phyloP scores from a whole-genome alignment of 768 basidiomycete species.

The Clathrus columnatus region DNA sequence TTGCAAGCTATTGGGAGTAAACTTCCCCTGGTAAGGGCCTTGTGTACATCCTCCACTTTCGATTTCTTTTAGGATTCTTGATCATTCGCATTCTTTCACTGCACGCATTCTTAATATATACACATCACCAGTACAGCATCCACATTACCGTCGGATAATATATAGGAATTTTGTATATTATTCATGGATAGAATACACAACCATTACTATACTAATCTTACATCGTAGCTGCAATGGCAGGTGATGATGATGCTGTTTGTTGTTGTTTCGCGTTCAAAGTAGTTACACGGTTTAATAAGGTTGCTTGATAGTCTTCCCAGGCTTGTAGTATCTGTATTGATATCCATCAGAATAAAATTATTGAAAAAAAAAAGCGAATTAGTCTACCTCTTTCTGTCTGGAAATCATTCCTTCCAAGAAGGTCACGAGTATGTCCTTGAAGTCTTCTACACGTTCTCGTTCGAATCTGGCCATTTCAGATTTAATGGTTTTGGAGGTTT shows the following conservation, averaged over 20 bases:
- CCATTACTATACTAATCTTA: slow-evolving; percentile 2
- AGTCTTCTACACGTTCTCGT: slow-evolving; percentile 87
- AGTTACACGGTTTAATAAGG: slow-evolving; percentile 45
- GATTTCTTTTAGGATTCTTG: no score
- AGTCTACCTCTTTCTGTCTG: slow-evolving; percentile 67
- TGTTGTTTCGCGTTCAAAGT: slow-evolving; percentile 17
- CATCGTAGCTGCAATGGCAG: not conserved
- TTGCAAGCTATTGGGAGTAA: slow-evolving; percentile 72
- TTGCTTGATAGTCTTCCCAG: slow-evolving; percentile 80
- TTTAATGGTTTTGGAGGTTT: slow-evolving; percentile 81
- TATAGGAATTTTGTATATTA: slow-evolving; percentile 5
- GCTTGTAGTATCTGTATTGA: slow-evolving; percentile 51
- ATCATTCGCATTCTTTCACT: not conserved
- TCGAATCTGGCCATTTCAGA: slow-evolving; percentile 87
- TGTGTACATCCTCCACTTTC: no score
- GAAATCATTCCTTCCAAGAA: slow-evolving; percentile 84
- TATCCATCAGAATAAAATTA: not conserved
- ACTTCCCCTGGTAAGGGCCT: not conserved
- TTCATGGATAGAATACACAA: slow-evolving; percentile 10
- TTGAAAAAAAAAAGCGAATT: not conserved
- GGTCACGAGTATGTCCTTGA: slow-evolving; percentile 72
- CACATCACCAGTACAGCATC: not conserved
- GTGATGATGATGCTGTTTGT: not conserved
- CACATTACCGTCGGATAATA: slow-evolving; percentile 1
- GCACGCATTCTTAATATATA: not conserved